phyloP scores from a whole-genome alignment of 202 grass and related monocot species.

The Musa balbisiana region DNA sequence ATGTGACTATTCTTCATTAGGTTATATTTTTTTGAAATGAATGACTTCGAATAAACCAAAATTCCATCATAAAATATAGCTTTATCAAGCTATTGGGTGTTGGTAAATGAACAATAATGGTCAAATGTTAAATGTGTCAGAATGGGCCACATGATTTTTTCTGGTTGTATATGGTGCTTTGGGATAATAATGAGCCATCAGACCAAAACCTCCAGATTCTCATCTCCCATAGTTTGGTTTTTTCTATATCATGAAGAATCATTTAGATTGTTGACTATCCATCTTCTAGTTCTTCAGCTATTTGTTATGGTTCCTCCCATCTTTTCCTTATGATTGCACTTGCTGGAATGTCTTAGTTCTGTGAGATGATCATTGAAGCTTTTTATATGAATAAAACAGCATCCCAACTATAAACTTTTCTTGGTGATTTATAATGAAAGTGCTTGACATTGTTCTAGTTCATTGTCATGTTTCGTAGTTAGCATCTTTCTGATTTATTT shows the following conservation, averaged over 20 bases:
- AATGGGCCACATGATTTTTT: background rate
- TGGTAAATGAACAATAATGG: background rate
- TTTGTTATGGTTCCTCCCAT: background rate
- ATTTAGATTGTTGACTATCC: background rate
- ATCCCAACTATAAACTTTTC: background rate
- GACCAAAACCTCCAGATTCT: conserved; percentile 1
- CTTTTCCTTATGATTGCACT: background rate
- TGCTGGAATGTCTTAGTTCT: background rate
- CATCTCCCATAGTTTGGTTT: background rate
- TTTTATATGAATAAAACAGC: background rate
- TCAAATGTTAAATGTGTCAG: background rate
- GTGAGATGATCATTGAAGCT: background rate
- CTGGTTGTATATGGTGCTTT: background rate
- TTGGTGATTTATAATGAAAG: background rate
- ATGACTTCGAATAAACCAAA: background rate
- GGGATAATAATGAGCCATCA: background rate
- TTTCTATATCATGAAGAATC: background rate
- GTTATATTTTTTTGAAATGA: background rate
- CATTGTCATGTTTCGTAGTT: background rate
- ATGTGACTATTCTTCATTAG: conserved; percentile 15
- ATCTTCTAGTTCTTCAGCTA: background rate
- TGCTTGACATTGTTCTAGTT: background rate
- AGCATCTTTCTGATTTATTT: background rate
- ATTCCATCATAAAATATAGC: background rate
- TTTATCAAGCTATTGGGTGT: background rate